Evolutionary conservation across 768 basidiomycete genomes (phyloP).

Genomic region (Leccinum obscurum): DNA sequence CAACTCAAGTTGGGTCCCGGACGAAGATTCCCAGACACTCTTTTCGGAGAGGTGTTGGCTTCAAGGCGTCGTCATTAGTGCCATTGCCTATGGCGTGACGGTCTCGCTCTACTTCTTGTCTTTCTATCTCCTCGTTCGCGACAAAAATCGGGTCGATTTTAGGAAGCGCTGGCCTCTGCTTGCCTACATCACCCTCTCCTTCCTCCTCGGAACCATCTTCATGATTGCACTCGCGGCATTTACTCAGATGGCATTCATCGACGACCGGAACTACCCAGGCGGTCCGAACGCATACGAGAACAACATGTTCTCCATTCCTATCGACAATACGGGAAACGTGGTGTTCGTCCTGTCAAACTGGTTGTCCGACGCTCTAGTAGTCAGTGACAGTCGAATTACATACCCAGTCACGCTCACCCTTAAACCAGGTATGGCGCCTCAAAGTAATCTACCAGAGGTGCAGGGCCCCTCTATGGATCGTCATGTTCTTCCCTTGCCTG

Average conservation of each 20-base stretch:
- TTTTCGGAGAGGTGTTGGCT: constrained; percentile 2
- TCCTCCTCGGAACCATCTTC: neutral
- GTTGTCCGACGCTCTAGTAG: constrained; percentile 16
- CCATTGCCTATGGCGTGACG: neutral
- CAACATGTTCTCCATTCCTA: constrained; percentile 22
- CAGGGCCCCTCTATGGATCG: neutral
- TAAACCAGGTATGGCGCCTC: neutral
- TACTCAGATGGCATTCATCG: neutral
- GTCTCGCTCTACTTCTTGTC: neutral
- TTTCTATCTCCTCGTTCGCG: neutral
- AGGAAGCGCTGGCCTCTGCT: neutral
- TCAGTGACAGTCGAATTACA: constrained; percentile 4
- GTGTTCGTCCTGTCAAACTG: constrained; percentile 13
- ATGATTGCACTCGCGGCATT: neutral
- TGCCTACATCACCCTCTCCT: neutral
- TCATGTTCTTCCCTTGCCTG: neutral
- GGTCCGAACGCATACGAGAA: constrained; percentile 5
- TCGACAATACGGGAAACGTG: constrained; percentile 13
- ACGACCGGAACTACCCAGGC: neutral
- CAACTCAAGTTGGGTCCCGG: constrained; percentile 21
- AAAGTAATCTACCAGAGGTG: too few species aligned
- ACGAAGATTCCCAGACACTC: constrained; percentile 12
- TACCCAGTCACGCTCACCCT: neutral
- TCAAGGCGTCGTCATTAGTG: neutral
- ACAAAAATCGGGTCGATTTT: neutral